These are phyloP conservation scores for Beauveria varroae DNA, from an alignment of 2,329 filamentous ascomycete genomes.

Conservation along the genomic window DNA sequence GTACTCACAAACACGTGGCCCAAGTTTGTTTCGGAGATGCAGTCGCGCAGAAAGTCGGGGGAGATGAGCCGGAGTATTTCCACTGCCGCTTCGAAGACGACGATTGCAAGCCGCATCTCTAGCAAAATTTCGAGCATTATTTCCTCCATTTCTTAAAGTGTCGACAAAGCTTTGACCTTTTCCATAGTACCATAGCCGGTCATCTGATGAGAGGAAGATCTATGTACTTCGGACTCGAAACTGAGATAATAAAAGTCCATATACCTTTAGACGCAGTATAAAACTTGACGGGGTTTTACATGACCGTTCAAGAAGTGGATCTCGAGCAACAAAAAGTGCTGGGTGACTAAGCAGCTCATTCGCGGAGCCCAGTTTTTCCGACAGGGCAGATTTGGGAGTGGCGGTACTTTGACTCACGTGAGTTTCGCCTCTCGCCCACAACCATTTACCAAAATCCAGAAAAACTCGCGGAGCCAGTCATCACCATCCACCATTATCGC, in stretches of 20 bases:
- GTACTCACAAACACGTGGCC: conserved; percentile 25
- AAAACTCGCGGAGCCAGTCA: conserved; percentile 24
- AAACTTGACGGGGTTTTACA: too few species aligned
- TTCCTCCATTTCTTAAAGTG: conserved; percentile 3
- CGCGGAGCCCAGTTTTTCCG: conserved; percentile 7
- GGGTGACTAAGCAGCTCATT: background rate
- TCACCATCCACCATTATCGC: conserved; percentile 29
- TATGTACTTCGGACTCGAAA: background rate
- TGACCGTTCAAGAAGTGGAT: background rate
- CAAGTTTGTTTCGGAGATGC: conserved; percentile 19
- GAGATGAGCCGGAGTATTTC: conserved; percentile 8
- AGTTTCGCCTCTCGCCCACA: conserved; percentile 28
- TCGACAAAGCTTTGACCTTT: background rate
- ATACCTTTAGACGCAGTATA: too few species aligned
- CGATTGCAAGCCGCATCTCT: conserved; percentile 6
- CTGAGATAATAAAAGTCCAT: too few species aligned
- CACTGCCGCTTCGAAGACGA: conserved; percentile 7
- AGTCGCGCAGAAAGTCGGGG: conserved; percentile 6
- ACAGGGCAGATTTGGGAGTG: conserved; percentile 6
- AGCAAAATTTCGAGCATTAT: conserved; percentile 4
- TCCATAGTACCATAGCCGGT: background rate
- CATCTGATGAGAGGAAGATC: background rate
- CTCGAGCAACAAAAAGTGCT: background rate
- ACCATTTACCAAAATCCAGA: conserved; percentile 31
- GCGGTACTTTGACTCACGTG: conserved; percentile 27